Conservation (phyloP, 768 basidiomycete species). For the Naganishia vishniacii region DNA sequence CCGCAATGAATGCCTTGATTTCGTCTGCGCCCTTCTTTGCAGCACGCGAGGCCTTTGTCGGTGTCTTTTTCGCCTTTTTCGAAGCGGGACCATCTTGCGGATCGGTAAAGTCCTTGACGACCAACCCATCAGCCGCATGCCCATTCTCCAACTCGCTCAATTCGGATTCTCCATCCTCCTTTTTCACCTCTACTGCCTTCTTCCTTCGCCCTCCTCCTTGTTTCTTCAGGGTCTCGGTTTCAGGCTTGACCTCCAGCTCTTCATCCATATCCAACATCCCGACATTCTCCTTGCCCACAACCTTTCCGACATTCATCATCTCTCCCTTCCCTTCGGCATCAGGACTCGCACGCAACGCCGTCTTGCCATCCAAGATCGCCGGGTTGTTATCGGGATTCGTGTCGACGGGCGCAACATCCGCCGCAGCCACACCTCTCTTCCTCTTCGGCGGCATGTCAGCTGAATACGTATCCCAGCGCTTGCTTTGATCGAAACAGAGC, state of each 20-base stretch:
- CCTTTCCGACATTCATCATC: slow-evolving; percentile 19
- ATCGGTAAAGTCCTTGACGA: slow-evolving; percentile 17
- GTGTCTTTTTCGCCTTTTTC: slow-evolving; percentile 24
- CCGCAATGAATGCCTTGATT: slow-evolving; percentile 29
- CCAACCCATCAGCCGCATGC: not conserved
- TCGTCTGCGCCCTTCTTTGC: slow-evolving; percentile 29
- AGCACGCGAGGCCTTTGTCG: slow-evolving; percentile 25
- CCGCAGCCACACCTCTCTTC: not conserved
- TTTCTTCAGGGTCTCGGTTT: not conserved
- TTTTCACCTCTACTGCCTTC: not conserved
- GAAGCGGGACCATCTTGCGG: not conserved
- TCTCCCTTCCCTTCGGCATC: slow-evolving; percentile 24
- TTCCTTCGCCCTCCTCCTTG: not conserved
- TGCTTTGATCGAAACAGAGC: not conserved
- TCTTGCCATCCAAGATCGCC: slow-evolving; percentile 21
- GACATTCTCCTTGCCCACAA: not conserved
- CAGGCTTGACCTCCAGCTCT: slow-evolving; percentile 7
- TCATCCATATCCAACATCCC: slow-evolving; percentile 11
- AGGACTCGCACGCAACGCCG: slow-evolving; percentile 24
- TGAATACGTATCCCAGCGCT: not conserved
- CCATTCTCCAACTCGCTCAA: slow-evolving; percentile 3
- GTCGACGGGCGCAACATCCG: not conserved
- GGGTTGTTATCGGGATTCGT: slow-evolving; percentile 25
- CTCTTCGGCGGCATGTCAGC: not conserved
- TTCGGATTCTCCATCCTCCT: not conserved